Evolutionary conservation across 2,329 filamentous ascomycete species (phyloP).

Genomic region (Pseudogymnoascus sp.): DNA sequence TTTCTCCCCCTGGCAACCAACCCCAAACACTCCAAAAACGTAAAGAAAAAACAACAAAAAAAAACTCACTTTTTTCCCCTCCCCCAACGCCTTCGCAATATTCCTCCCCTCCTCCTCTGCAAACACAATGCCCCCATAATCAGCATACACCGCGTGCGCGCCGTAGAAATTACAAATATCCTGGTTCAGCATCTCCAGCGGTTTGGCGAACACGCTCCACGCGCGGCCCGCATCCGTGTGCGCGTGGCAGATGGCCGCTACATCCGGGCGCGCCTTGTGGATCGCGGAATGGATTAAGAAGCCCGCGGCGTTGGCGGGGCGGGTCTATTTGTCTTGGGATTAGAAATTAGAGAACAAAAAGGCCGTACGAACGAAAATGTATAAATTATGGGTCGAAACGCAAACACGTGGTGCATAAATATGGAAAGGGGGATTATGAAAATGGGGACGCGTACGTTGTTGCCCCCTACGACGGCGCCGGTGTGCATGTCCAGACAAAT

Average conservation of each 20-base stretch:
- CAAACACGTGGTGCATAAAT: too few relatives aligned
- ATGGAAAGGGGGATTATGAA: not conserved
- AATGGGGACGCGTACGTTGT: constrained; percentile 30
- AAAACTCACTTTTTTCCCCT: constrained; percentile 35
- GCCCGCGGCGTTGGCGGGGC: constrained; percentile 58
- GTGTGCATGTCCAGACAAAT: constrained; percentile 52
- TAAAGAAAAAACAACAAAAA: not conserved
- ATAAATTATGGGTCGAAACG: too few relatives aligned
- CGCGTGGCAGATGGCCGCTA: constrained; percentile 60
- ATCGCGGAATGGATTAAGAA: constrained; percentile 63
- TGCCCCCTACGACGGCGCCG: constrained; percentile 57
- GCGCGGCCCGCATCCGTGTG: constrained; percentile 60
- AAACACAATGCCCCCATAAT: constrained; percentile 57
- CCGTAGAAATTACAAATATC: constrained; percentile 59
- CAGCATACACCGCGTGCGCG: constrained; percentile 55
- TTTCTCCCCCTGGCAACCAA: not conserved
- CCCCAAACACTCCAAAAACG: not conserved
- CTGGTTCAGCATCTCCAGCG: constrained; percentile 63
- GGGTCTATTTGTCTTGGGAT: constrained; percentile 24
- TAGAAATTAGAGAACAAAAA: not conserved
- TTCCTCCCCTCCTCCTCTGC: constrained; percentile 54
- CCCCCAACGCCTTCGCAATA: constrained; percentile 55
- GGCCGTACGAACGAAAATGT: not conserved
- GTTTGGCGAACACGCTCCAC: constrained; percentile 56
- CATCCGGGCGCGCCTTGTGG: constrained; percentile 56